A percentile compares a stretch with the other conserved stretches of the same genome.
phyloP scores from a whole-genome alignment of 23 red algal species.

The Cyanidiococcus yangmingshanensis region DNA sequence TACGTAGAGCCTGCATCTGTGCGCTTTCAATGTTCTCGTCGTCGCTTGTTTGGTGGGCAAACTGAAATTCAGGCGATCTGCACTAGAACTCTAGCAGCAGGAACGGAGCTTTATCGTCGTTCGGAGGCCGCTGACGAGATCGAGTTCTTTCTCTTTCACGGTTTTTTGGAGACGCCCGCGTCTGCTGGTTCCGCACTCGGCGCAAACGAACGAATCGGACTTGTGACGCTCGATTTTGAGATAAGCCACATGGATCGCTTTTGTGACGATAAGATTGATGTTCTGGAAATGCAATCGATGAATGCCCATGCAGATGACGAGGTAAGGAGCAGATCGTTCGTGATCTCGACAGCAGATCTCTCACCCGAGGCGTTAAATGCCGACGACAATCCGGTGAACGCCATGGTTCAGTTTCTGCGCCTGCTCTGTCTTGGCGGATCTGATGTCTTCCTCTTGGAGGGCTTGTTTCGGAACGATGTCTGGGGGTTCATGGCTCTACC shows the following conservation, averaged over 20 bases:
- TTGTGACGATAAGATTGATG: slow-evolving; percentile 82
- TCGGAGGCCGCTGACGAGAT: neutral
- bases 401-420: slow-evolving; percentile 64
- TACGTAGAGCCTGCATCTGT: neutral
- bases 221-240: slow-evolving; percentile 36
- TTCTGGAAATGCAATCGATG: slow-evolving; percentile 28
- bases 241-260: slow-evolving; percentile 47
- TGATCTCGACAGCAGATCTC: slow-evolving; percentile 24
- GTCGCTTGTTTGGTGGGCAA: neutral
- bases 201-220: neutral
- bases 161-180: neutral
- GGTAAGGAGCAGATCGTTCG: slow-evolving; percentile 25
- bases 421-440: slow-evolving; percentile 48
- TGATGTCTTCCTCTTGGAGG: slow-evolving; percentile 73
- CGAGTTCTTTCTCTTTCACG: neutral
- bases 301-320: slow-evolving; percentile 7
- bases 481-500: slow-evolving; percentile 66
- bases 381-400: slow-evolving; percentile 24
- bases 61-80: neutral
- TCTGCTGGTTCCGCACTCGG: neutral
- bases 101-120: neutral
- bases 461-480: slow-evolving; percentile 72
- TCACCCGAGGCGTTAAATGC: slow-evolving; percentile 5
- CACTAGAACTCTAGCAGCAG: neutral
- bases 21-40: neutral